Evolutionary conservation across 2,329 filamentous ascomycete genomes (phyloP).

Genomic region (Ceratocystis cacaofunesta): DNA sequence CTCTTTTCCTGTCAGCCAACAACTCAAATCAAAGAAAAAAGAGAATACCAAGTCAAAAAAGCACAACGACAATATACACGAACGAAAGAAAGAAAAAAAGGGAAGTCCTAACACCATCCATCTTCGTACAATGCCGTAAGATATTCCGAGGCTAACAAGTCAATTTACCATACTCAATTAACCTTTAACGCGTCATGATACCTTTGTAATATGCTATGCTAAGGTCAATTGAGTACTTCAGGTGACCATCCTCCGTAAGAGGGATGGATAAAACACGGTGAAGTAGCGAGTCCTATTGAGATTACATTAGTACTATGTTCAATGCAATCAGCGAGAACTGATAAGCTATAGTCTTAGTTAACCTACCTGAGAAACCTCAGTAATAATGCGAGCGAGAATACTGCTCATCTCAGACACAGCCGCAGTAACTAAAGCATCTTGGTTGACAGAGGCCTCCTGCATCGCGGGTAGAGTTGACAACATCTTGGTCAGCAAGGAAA

Average conservation of each 20-base stretch:
- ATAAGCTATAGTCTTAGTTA: no score
- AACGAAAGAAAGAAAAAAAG: background rate
- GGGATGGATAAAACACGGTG: conserved; percentile 41
- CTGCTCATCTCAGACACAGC: conserved; percentile 72
- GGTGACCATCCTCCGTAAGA: conserved; percentile 56
- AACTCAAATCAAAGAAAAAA: background rate
- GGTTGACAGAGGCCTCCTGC: conserved; percentile 28
- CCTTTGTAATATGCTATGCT: conserved; percentile 54
- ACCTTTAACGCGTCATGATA: conserved; percentile 35
- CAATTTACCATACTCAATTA: no score
- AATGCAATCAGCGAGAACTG: no score
- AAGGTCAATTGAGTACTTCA: conserved; percentile 55
- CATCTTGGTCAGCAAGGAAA: conserved; percentile 40
- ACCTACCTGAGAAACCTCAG: conserved; percentile 37
- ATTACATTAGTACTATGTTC: conserved; percentile 18
- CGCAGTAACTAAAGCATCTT: conserved; percentile 43
- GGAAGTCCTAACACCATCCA: background rate
- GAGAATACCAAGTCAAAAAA: background rate
- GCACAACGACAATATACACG: conserved; percentile 1
- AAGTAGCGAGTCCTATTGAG: conserved; percentile 21
- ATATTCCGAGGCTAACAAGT: no score
- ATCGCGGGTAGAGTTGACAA: conserved; percentile 41
- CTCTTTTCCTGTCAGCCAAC: background rate
- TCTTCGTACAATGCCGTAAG: no score
- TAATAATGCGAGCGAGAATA: conserved; percentile 51